Conservation (phyloP, 1,139 yeast species). For the Protomyces macrosporus region DNA sequence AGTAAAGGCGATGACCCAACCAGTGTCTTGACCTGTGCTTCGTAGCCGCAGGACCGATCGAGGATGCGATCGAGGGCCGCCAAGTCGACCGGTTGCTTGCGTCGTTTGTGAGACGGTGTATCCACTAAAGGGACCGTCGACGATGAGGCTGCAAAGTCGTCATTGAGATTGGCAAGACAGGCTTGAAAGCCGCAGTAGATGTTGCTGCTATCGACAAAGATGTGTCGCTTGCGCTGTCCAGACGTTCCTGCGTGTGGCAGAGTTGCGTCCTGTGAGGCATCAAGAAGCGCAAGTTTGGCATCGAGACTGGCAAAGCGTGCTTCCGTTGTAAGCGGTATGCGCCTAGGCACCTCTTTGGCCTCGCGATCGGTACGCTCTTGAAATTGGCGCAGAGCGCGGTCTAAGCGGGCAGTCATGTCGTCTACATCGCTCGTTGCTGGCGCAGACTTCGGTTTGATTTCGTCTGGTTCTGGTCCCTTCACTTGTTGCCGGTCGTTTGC, state of each 20-base stretch:
- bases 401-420: not conserved
- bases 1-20: slow-evolving; percentile 24
- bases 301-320: not conserved
- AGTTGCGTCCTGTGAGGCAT: not conserved
- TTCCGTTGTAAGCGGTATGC: not conserved
- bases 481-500: not conserved
- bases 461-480: not conserved
- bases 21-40: slow-evolving; percentile 2
- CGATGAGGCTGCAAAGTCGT: not conserved
- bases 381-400: not conserved
- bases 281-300: not conserved
- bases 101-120: too few species aligned
- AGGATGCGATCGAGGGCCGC: slow-evolving; percentile 19
- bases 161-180: not conserved
- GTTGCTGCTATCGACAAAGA: slow-evolving; percentile 26
- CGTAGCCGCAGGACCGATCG: slow-evolving; percentile 11
- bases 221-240: not conserved
- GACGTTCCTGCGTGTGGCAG: not conserved
- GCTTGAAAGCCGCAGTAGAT: slow-evolving; percentile 20
- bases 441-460: not conserved
- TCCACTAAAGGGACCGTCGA: not conserved
- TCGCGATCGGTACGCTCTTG: not conserved
- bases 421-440: not conserved
- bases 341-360: not conserved
- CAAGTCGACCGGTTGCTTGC: slow-evolving; percentile 12